Evolutionary conservation across 371 early-diverging fungal genomes (phyloP).

Genomic region (Circinella umbellata): DNA sequence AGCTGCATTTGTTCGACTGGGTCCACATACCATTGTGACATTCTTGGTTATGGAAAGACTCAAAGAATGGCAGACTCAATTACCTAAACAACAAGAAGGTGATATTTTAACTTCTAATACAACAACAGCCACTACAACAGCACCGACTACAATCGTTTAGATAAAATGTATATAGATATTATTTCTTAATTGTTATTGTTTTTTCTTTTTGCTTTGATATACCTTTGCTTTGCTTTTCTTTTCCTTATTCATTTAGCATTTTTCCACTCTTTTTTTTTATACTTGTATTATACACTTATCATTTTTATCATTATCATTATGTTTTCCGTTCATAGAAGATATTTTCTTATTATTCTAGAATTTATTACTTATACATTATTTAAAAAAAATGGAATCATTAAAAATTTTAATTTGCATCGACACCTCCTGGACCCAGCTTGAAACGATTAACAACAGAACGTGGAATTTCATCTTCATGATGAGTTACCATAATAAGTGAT

Average conservation of each 20-base stretch:
- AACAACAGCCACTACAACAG: neutral
- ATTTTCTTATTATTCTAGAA: too few species aligned
- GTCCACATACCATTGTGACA: conserved; percentile 88
- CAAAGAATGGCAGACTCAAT: conserved; percentile 33
- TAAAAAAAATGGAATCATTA: neutral
- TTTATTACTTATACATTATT: too few species aligned
- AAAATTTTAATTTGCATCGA: conserved; percentile 21
- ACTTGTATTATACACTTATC: too few species aligned
- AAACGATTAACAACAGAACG: conserved; percentile 40
- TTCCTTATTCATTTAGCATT: too few species aligned
- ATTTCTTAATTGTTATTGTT: neutral
- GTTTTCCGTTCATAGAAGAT: too few species aligned
- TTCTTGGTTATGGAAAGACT: conserved; percentile 86
- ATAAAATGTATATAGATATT: neutral
- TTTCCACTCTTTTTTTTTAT: too few species aligned
- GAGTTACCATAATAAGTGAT: conserved; percentile 65
- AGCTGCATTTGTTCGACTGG: conserved; percentile 80
- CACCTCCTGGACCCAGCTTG: conserved; percentile 36
- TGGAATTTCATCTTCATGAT: conserved; percentile 66
- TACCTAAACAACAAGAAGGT: neutral
- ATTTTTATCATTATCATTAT: too few species aligned
- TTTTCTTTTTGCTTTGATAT: neutral
- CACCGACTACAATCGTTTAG: neutral
- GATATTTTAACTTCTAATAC: neutral
- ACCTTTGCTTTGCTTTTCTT: too few species aligned